Evolutionary conservation across 306 rosid species (phyloP), one percentile per base, ranked within the genome.

Genomic region (Nissolia schottii): DNA sequence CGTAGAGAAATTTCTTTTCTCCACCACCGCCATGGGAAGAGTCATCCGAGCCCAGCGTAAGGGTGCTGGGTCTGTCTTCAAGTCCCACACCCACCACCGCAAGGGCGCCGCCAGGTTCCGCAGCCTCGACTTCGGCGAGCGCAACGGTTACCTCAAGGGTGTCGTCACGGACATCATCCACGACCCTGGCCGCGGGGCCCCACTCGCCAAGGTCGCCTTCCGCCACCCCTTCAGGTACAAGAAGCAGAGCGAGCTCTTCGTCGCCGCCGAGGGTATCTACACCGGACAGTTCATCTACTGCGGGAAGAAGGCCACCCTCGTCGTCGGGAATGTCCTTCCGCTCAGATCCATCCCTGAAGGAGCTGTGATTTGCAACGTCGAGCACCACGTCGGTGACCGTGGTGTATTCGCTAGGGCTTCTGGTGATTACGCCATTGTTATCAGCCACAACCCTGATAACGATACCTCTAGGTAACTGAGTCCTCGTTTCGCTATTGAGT

Each of bases 181-280:
- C 80, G 93, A 88, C 56, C 93, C 96, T 0, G 96, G 96, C 1
- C 93, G 93, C 8, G 93, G 93, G 25, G 96, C 96, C 0, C 96
- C 96, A 0, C 91, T 90, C 0, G 96, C 96, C 3, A 81, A 84
- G 64, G 93, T 90, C 48, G 15, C 88, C 0, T 90, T 90, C 82
- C 88, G 91, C 8, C 96, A 88, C 53, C 96, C 96, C 0, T 90
- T 90, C 58, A 64, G 93, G 55, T 90, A 88, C 79, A 82, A 86
- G 93, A 83, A 86, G 55, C 96, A 90, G 77, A 53, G 29, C 0
- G 96, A 88, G 70, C 85, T 88, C 1, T 90, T 90, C 45, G 75
- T 90, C 19, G 91, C 96, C 0, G 86, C 96, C 1, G 93, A 90
- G 55, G 96, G 96, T 1, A 19, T 90, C 66, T 90, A 90, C 79